A percentile compares a stretch with the other conserved stretches of the same genome.
phyloP scores from a whole-genome alignment of 2,329 filamentous ascomycete genomes.

The Calonectria hawksworthii region DNA sequence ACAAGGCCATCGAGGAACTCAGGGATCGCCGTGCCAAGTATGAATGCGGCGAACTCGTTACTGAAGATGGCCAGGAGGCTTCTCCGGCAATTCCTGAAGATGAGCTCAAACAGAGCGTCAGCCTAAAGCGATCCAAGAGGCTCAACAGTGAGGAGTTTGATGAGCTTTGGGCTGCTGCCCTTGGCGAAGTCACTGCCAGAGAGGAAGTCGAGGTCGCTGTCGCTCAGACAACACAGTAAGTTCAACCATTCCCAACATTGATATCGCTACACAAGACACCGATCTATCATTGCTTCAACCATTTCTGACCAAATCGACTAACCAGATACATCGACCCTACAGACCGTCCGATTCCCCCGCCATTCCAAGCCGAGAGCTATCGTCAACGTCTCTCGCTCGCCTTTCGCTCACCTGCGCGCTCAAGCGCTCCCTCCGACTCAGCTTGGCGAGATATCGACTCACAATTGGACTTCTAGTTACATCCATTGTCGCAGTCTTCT shows the following conservation, averaged over 20 bases:
- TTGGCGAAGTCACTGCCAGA: constrained; percentile 77
- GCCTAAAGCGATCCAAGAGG: constrained; percentile 82
- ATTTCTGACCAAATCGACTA: constrained; percentile 78
- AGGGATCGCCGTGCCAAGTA: constrained; percentile 88
- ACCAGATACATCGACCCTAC: constrained; percentile 84
- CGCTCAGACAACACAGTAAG: constrained; percentile 66
- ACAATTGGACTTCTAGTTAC: constrained; percentile 78
- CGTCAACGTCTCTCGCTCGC: constrained; percentile 90
- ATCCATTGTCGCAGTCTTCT: constrained; percentile 66
- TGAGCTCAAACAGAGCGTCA: constrained; percentile 83
- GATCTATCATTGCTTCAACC: constrained; percentile 44
- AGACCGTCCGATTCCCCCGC: constrained; percentile 77
- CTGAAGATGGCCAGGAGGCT: constrained; percentile 72
- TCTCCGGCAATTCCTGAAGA: constrained; percentile 75
- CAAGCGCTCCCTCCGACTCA: constrained; percentile 82
- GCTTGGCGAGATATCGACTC: constrained; percentile 89
- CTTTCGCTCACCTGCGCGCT: constrained; percentile 88
- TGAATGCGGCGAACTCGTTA: constrained; percentile 84
- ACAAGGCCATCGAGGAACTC: constrained; percentile 89
- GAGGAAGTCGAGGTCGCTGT: constrained; percentile 73
- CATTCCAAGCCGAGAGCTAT: constrained; percentile 75
- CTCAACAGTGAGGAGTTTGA: constrained; percentile 93
- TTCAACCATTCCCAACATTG: constrained; percentile 44
- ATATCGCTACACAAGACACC: constrained; percentile 28
- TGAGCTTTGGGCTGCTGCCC: constrained; percentile 82